A percentile compares a stretch with the other conserved stretches of the same genome.
These are phyloP conservation scores for Exophiala viscosa DNA, from an alignment of 2,329 filamentous ascomycete species.

Conservation along the genomic window DNA sequence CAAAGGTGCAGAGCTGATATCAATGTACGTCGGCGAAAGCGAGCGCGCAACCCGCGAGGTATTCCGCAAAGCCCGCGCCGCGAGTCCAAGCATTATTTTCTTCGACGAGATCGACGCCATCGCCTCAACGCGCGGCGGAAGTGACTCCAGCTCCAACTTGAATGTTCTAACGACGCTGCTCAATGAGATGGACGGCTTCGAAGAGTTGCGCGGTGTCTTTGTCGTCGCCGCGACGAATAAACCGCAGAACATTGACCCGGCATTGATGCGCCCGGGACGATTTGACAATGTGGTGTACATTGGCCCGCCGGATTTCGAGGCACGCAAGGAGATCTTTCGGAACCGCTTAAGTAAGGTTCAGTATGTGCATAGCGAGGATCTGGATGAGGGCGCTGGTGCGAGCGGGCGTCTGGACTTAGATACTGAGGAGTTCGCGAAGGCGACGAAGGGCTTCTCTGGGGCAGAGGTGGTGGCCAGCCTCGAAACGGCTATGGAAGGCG, in stretches of 20 bases:
- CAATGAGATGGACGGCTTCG: conserved; percentile 95
- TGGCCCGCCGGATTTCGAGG: conserved; percentile 69
- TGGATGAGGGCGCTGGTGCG: conserved; percentile 55
- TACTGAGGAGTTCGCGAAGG: conserved; percentile 52
- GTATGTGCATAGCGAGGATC: conserved; percentile 51
- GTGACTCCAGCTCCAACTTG: conserved; percentile 52
- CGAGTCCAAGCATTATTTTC: conserved; percentile 88
- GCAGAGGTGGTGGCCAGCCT: conserved; percentile 71
- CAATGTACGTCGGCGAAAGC: conserved; percentile 96
- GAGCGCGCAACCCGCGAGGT: conserved; percentile 81
- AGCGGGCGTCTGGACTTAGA: conserved; percentile 59
- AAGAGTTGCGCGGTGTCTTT: conserved; percentile 75
- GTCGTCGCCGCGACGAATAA: conserved; percentile 90
- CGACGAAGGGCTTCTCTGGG: conserved; percentile 75
- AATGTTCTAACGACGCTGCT: conserved; percentile 86
- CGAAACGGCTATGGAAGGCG: conserved; percentile 48
- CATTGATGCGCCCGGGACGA: conserved; percentile 77
- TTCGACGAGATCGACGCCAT: conserved; percentile 96
- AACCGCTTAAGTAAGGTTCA: conserved; percentile 62
- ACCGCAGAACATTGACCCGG: conserved; percentile 79
- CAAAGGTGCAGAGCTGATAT: conserved; percentile 87
- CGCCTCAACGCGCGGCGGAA: conserved; percentile 51
- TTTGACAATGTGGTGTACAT: conserved; percentile 85
- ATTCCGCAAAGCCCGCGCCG: conserved; percentile 79
- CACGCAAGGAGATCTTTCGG: conserved; percentile 70